These are phyloP conservation scores for Ophiostoma sp. DNA, from an alignment of 2,329 filamentous ascomycete species.

Conservation along the genomic window DNA sequence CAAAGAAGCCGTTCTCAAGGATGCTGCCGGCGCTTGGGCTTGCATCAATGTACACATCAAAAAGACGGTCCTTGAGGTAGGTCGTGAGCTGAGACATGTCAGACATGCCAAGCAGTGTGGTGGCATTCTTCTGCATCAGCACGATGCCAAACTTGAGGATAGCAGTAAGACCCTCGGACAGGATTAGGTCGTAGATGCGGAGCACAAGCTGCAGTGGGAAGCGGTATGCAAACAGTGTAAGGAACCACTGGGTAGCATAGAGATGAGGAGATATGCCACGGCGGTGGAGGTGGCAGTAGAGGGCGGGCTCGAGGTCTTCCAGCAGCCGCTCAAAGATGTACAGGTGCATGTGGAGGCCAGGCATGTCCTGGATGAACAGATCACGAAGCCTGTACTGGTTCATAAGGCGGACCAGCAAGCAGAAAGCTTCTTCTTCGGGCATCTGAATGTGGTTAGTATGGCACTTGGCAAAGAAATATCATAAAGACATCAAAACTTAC, in stretches of 20 bases:
- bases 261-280: constrained; percentile 83
- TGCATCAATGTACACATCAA: constrained; percentile 95
- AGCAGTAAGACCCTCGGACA: constrained; percentile 87
- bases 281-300: constrained; percentile 90
- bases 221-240: constrained; percentile 96
- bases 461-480: background rate
- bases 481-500: constrained; percentile 44
- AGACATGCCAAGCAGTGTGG: constrained; percentile 71
- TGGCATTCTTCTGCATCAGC: constrained; percentile 90
- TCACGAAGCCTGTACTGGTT: constrained; percentile 91
- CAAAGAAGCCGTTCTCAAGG: constrained; percentile 95
- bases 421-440: constrained; percentile 96
- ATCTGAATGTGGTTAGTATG: constrained; percentile 45
- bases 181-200: constrained; percentile 90
- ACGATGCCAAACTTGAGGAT: constrained; percentile 93
- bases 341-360: constrained; percentile 83
- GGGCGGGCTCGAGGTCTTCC: constrained; percentile 86
- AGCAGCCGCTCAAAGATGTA: constrained; percentile 93
- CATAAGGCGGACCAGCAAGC: constrained; percentile 88
- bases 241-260: constrained; percentile 98
- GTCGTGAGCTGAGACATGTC: constrained; percentile 87
- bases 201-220: constrained; percentile 95
- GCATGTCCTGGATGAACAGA: constrained; percentile 93
- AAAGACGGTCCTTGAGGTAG: constrained; percentile 88
- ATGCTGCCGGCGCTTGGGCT: constrained; percentile 88